Evolutionary conservation across 2,329 filamentous ascomycete genomes (phyloP).

Genomic region (Parafenestella ontariensis): DNA sequence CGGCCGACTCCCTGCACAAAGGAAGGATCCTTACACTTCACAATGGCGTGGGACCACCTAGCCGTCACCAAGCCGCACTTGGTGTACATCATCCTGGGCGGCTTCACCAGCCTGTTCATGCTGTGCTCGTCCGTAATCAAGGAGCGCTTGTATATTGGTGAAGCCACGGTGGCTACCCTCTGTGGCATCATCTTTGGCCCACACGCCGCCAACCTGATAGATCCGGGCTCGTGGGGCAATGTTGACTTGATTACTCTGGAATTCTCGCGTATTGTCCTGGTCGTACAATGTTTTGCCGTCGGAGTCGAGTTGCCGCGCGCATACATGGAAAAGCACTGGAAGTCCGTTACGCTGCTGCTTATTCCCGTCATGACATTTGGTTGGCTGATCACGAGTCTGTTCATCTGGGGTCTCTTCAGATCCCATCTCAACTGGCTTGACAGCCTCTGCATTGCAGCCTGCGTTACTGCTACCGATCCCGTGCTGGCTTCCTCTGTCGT

Average conservation of each 20-base stretch:
- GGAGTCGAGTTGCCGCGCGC: slow-evolving; percentile 89
- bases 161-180: slow-evolving; percentile 91
- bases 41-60: slow-evolving; percentile 80
- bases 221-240: slow-evolving; percentile 78
- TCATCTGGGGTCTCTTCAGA: slow-evolving; percentile 89
- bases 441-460: slow-evolving; percentile 84
- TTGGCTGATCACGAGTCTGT: slow-evolving; percentile 89
- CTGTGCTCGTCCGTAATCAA: slow-evolving; percentile 97
- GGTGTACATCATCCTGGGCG: slow-evolving; percentile 98
- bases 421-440: slow-evolving; percentile 85
- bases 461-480: slow-evolving; percentile 95
- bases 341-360: slow-evolving; percentile 84
- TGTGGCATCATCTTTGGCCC: slow-evolving; percentile 90
- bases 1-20: background rate
- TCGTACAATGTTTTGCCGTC: slow-evolving; percentile 91
- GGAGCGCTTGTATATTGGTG: slow-evolving; percentile 97
- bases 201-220: slow-evolving; percentile 80
- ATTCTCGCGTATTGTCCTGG: slow-evolving; percentile 86
- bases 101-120: slow-evolving; percentile 98
- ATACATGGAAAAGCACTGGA: slow-evolving; percentile 99
- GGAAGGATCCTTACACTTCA: slow-evolving; percentile 15
- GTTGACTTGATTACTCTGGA: slow-evolving; percentile 87
- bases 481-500: slow-evolving; percentile 97
- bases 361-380: slow-evolving; percentile 97
- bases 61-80: slow-evolving; percentile 92